phyloP scores from a whole-genome alignment of 768 basidiomycete species.

The Russula griseocarnosa region DNA sequence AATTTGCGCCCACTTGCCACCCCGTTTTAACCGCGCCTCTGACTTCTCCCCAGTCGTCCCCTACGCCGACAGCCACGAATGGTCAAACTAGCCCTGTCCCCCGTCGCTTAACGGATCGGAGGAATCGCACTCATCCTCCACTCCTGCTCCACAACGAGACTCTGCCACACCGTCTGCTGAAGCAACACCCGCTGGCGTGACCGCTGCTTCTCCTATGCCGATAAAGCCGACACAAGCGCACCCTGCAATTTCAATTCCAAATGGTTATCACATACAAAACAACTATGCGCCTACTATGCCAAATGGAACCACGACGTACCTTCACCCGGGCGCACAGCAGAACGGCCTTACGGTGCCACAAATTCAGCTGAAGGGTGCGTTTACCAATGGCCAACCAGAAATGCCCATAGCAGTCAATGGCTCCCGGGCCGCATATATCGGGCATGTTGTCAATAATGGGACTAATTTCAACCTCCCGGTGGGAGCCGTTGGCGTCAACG shows the following conservation, averaged over 20 bases:
- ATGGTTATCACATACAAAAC: conserved; percentile 40
- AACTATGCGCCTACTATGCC: conserved; percentile 45
- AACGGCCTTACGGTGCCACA: conserved; percentile 52
- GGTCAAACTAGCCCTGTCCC: conserved; percentile 17
- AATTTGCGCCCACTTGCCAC: conserved; percentile 49
- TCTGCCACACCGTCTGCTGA: conserved; percentile 9
- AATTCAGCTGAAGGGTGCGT: conserved; percentile 56
- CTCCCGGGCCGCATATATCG: conserved; percentile 38
- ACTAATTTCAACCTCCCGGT: conserved; percentile 40
- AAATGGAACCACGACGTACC: conserved; percentile 34
- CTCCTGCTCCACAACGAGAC: conserved; percentile 22
- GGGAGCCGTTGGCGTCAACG: conserved; percentile 27
- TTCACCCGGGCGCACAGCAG: conserved; percentile 37
- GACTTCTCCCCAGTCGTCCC: conserved; percentile 22
- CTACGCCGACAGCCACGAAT: conserved; percentile 24
- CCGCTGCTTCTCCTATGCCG: conserved; percentile 40
- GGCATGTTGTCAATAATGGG: conserved; percentile 38
- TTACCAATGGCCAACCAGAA: conserved; percentile 36
- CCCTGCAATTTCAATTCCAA: conserved; percentile 35
- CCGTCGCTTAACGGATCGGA: conserved; percentile 27
- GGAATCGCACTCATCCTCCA: conserved; percentile 24
- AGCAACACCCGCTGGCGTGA: conserved; percentile 7
- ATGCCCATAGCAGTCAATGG: conserved; percentile 30
- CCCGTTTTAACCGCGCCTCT: conserved; percentile 38
- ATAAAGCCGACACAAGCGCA: conserved; percentile 50